Evolutionary conservation across 306 rosid genomes (phyloP), one percentile per base, ranked within the genome.

Genomic region (Spatholobus suberectus): DNA sequence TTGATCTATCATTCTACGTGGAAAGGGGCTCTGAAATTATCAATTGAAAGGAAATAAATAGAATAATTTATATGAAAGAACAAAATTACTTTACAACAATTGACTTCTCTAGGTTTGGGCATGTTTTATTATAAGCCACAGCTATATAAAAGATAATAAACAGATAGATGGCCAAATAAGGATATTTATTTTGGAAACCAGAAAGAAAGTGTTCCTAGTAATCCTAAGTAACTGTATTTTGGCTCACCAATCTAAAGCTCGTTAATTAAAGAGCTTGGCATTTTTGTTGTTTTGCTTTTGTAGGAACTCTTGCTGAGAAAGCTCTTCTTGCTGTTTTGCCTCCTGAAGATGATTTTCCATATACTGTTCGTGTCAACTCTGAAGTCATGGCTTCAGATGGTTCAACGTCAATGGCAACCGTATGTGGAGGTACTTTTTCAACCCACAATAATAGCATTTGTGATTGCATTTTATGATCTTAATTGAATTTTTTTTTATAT

Each of bases 311-410:
- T 55, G 99, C 99, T 38, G 99, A 96, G 90, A 96, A 96, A 89
- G 97, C 99, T 78, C 90, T 96, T 62, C 96, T 96, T 69, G 96
- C 98, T 55, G 98, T 96, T 20, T 86, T 96, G 81, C 99, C 99
- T 73, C 94, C 97, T 73, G 97, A 96, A 87, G 89, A 87, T 41
- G 91, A 87, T 54, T 96, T 94, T 87, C 98, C 97, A 26, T 96
- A 93, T 82, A 85, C 97, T 43, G 90, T 96, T 66, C 98, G 97
- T 70, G 70, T 96, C 85, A 91, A 89, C 84, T 94, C 99, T 49
- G 98, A 96, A 88, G 99, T 96, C 77, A 94, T 92, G 99, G 97
- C 96, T 62, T 96, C 99, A 21, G 99, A 96, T 62, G 99, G 99
- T 61, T 96, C 99, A 62, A 96, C 99, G 34, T 96, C 99, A 83